Conservation (phyloP, 306 rosid species). For the Mucuna pruriens region DNA sequence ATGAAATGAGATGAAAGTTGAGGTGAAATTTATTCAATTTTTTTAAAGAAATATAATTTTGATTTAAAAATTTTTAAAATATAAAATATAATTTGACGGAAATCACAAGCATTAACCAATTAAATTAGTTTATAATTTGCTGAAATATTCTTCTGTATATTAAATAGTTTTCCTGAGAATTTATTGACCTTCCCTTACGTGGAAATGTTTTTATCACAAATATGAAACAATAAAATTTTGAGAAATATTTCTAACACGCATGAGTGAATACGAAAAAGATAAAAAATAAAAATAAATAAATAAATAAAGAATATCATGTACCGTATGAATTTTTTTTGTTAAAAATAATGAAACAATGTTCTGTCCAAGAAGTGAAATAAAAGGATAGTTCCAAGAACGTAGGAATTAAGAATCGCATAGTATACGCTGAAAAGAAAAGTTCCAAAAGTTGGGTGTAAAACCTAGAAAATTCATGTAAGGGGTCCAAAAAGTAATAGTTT, state of each 20-base stretch:
- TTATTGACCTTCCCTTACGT: too few relatives aligned
- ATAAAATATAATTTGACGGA: too few relatives aligned
- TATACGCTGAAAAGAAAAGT: not conserved
- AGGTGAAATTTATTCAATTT: too few relatives aligned
- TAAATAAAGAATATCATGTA: not conserved
- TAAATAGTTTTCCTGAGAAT: too few relatives aligned
- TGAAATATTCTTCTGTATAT: too few relatives aligned
- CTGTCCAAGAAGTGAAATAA: not conserved
- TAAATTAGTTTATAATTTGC: too few relatives aligned
- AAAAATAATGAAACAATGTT: not conserved
- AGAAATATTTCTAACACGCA: not conserved
- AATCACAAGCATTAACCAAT: too few relatives aligned
- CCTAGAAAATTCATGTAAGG: constrained; percentile 30
- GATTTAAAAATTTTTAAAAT: too few relatives aligned
- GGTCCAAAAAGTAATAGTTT: constrained; percentile 39
- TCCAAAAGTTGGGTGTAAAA: constrained; percentile 20
- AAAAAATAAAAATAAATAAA: not conserved
- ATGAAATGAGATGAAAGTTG: too few relatives aligned
- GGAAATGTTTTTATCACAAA: not conserved
- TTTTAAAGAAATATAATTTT: too few relatives aligned
- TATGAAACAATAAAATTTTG: not conserved
- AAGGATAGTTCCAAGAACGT: not conserved
- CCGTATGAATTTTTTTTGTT: not conserved
- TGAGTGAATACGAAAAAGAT: not conserved
- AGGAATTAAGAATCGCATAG: not conserved